Base-by-base conservation (phyloP, 257 asterid species). In the Prunella vulgaris region DNA sequence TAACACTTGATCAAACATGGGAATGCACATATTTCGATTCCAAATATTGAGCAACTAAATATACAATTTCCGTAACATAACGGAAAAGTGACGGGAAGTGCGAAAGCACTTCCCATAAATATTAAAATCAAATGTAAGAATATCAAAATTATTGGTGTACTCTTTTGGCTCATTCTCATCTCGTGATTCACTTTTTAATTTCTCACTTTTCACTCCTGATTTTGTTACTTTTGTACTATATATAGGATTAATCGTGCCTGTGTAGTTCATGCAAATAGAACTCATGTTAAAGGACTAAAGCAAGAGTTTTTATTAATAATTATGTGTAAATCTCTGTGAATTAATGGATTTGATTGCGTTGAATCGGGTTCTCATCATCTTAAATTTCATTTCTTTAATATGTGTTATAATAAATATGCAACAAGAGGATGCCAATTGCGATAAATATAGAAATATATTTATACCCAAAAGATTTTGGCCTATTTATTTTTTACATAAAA, bases 1-100 rank as follows among this genome's bases (percentile, higher is more conserved):
- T 68, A 61, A 6, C 79, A 75, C 15, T 75, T 75, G 3, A 60
- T 2, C 52, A 75, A 25, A 52, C 79, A 75, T 37, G 27, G 12
- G 14, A 60, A 0, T 0, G 75, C 79, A 61, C 79, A 68, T 24
- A 67, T 33, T 74, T 32, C 25, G 37, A 69, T 22, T 32, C 58
- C 30, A 9, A 37, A 60, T 12, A 49, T 15, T 0, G 10, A 0
- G 58, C 73, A 66, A 13, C 7, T 2, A 10, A 66, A 0, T 2
- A 67, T 25, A 10, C 74, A 59, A 48, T 60, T 25, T 0, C 65
- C 78, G 15, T 67, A 74, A 35, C 78, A 74, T 2, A 67, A 15
- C 2, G 70, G 35, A 5, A 74, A 74, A 12, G 25, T 5, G 46
- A 12, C 22, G n/a, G 54, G 33, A 13, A 48, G 9, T n/a, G 61